Evolutionary conservation across 805 yeast species (phyloP).

Genomic region (Wickerhamomyces bovis): DNA sequence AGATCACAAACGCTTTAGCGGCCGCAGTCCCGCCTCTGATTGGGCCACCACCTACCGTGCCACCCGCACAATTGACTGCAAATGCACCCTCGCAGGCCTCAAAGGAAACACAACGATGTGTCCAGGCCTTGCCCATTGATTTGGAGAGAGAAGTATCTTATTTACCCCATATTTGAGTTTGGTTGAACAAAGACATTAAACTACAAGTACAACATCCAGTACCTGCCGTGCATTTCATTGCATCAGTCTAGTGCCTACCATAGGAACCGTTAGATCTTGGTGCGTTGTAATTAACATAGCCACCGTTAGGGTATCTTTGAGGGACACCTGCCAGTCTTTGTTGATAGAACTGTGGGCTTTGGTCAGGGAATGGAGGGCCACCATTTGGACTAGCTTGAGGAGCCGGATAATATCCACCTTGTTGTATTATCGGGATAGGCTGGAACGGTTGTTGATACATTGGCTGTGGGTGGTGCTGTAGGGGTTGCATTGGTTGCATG

Average conservation of each 20-base stretch:
- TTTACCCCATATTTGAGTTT: too few relatives aligned
- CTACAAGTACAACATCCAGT: neutral
- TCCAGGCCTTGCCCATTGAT: too few relatives aligned
- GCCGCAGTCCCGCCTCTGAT: too few relatives aligned
- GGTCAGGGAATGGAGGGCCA: slow-evolving; percentile 3
- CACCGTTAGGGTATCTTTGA: neutral
- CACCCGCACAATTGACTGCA: neutral
- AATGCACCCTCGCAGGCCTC: too few relatives aligned
- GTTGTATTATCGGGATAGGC: slow-evolving; percentile 19
- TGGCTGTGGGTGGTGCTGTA: slow-evolving; percentile 8
- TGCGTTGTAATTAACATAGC: neutral
- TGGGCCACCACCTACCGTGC: too few relatives aligned
- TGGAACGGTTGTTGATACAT: slow-evolving; percentile 11
- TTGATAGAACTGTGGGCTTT: slow-evolving; percentile 10
- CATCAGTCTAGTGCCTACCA: neutral
- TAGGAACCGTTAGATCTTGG: neutral
- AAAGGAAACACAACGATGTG: too few relatives aligned
- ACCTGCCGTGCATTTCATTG: neutral
- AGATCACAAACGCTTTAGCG: neutral
- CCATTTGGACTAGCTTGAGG: slow-evolving; percentile 1
- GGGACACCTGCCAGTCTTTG: slow-evolving; percentile 3
- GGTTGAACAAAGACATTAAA: too few relatives aligned
- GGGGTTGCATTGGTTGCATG: slow-evolving; percentile 2
- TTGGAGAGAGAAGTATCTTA: too few relatives aligned
- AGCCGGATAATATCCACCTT: slow-evolving; percentile 8